phyloP scores from a whole-genome alignment of 2,329 filamentous ascomycete genomes.

The Aureobasidium sp. region DNA sequence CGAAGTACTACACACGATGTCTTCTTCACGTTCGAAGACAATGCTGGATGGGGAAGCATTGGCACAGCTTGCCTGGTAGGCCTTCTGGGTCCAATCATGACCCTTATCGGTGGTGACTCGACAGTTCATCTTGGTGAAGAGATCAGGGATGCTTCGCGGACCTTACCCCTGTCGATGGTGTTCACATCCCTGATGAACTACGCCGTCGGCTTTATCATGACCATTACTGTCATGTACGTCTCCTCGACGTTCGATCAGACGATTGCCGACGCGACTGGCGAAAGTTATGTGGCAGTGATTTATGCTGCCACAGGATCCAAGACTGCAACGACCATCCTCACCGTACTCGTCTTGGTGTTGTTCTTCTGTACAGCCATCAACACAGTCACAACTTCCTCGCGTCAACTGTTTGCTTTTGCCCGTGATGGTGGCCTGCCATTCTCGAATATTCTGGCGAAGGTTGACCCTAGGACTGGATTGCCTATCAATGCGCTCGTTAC shows the following conservation, averaged over 20 bases:
- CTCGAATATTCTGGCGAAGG: constrained; percentile 13
- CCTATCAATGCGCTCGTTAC: neutral
- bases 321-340: constrained; percentile 18
- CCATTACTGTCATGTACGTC: constrained; percentile 23
- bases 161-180: constrained; percentile 18
- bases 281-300: constrained; percentile 20
- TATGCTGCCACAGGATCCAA: constrained; percentile 20
- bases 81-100: constrained; percentile 17
- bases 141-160: neutral
- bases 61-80: constrained; percentile 21
- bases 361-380: constrained; percentile 16
- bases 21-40: constrained; percentile 20
- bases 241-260: constrained; percentile 22
- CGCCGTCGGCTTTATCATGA: constrained; percentile 17
- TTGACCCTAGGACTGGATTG: constrained; percentile 16
- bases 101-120: constrained; percentile 12
- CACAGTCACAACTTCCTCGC: constrained; percentile 22
- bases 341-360: constrained; percentile 14
- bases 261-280: constrained; percentile 19
- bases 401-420: constrained; percentile 15
- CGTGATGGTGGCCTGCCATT: constrained; percentile 18
- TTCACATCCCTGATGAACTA: constrained; percentile 17
- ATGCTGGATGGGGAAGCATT: constrained; percentile 18
- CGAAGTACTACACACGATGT: constrained; percentile 12
- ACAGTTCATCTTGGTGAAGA: constrained; percentile 19